These are phyloP conservation scores for Backusella luteola DNA, from an alignment of 192 early-diverging fungal species.

Conservation along the genomic window DNA sequence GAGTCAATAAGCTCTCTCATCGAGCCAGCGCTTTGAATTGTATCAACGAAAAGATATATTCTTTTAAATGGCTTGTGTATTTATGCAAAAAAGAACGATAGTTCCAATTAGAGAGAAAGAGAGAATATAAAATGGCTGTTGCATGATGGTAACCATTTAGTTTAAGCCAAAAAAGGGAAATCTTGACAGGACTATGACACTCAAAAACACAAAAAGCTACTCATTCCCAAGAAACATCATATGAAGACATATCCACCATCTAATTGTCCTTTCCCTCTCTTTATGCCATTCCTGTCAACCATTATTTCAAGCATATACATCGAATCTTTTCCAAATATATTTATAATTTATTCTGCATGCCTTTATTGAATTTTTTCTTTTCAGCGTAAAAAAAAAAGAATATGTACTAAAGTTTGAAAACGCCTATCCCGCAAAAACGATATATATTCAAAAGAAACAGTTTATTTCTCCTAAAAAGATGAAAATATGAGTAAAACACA, in stretches of 20 bases:
- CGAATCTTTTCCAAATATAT: neutral
- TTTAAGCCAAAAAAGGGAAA: neutral
- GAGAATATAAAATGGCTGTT: no score
- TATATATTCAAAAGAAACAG: neutral
- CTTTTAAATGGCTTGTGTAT: no score
- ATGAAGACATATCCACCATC: no score
- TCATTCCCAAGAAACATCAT: no score
- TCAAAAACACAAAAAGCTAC: no score
- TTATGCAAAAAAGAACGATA: no score
- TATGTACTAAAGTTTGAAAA: constrained; percentile 4
- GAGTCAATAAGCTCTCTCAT: neutral
- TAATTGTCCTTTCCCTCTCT: no score
- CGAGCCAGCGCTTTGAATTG: neutral
- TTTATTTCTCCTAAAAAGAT: constrained; percentile 13
- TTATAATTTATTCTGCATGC: constrained; percentile 12
- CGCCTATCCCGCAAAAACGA: constrained; percentile 13
- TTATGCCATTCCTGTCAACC: neutral
- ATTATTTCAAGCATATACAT: no score
- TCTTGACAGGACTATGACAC: no score
- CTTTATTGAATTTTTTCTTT: constrained; percentile 1
- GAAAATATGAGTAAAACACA: neutral
- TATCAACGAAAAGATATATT: neutral
- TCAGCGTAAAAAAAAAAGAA: neutral
- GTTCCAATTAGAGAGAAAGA: no score
- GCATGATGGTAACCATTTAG: neutral